Conservation (phyloP, 257 asterid species). For the Cynanchum wilfordii region DNA sequence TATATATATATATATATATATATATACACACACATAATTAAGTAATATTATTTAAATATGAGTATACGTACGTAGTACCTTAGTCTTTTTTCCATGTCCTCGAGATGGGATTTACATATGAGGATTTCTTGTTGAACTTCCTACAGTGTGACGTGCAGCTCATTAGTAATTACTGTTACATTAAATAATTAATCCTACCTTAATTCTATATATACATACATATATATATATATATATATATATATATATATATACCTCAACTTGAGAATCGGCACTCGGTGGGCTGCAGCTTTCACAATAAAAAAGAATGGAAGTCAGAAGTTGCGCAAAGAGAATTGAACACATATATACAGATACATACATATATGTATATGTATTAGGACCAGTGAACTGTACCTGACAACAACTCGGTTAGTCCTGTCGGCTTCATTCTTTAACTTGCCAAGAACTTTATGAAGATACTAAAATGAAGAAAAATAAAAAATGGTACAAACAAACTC, state of each 20-base stretch:
- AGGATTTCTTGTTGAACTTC: conserved; percentile 66
- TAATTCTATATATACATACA: neutral
- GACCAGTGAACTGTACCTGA: conserved; percentile 37
- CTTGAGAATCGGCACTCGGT: conserved; percentile 48
- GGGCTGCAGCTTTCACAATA: conserved; percentile 46
- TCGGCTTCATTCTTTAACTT: conserved; percentile 70
- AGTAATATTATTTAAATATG: too few relatives aligned
- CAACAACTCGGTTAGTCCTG: conserved; percentile 32
- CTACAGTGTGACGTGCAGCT: conserved; percentile 29
- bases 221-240: too few relatives aligned
- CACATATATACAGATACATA: neutral
- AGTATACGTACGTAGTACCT: conserved; percentile 34
- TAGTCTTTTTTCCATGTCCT: conserved; percentile 58
- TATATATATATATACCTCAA: conserved; percentile 43
- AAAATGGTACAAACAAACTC: neutral
- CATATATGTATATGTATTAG: too few relatives aligned
- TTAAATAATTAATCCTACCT: neutral
- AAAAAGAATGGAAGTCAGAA: conserved; percentile 1
- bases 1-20: neutral
- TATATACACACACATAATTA: neutral
- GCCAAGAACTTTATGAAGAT: conserved; percentile 65
- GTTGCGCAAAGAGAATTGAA: neutral
- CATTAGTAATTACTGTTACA: neutral
- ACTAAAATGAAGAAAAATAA: conserved; percentile 27
- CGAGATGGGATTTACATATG: conserved; percentile 55